phyloP scores from a whole-genome alignment of 169 alveolate genomes.

The Plasmodium cynomolgi region DNA sequence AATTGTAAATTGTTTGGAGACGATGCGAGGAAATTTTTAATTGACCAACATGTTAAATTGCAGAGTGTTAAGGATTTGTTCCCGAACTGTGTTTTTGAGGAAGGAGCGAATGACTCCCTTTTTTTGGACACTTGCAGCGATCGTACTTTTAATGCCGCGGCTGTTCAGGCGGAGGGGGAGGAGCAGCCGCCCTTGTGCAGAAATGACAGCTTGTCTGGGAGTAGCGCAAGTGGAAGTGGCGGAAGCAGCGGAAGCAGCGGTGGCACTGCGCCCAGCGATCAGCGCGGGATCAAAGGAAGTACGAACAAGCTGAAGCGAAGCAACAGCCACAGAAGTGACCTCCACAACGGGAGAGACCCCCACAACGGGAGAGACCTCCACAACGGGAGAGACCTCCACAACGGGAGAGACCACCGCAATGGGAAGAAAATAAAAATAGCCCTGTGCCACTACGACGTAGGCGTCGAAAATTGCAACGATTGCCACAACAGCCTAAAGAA shows the following conservation, averaged over 20 bases:
- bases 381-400: neutral
- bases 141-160: neutral
- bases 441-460: conserved; percentile 14
- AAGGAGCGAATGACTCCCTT: neutral
- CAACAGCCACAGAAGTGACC: neutral
- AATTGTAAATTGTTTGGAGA: conserved; percentile 19
- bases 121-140: neutral
- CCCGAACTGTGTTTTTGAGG: neutral
- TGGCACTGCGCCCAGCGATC: neutral
- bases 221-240: neutral
- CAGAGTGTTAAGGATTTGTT: conserved; percentile 20
- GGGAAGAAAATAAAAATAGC: conserved; percentile 44
- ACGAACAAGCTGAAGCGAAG: neutral
- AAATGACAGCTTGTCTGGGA: neutral
- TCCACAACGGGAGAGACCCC: neutral
- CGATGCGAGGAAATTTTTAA: neutral
- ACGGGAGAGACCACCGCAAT: neutral
- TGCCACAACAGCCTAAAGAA: neutral
- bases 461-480: neutral
- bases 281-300: neutral
- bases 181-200: neutral
- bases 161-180: neutral
- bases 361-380: neutral
- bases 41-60: conserved; percentile 18
- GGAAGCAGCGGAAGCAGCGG: neutral